A percentile compares a stretch with the other conserved stretches of the same genome.
phyloP scores from a whole-genome alignment of 2,329 filamentous ascomycete genomes.

The Colletotrichum sp. region DNA sequence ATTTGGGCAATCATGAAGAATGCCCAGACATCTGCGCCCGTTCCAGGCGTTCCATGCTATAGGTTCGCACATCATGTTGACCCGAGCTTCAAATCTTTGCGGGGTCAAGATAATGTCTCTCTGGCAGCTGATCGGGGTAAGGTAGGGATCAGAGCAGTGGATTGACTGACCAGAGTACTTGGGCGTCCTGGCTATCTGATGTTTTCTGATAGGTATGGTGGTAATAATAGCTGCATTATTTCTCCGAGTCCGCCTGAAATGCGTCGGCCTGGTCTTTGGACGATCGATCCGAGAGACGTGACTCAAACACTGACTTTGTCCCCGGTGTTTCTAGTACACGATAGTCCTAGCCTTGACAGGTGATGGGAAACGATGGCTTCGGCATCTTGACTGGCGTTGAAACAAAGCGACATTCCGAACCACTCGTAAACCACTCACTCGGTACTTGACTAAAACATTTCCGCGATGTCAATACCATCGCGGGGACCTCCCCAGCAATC shows the following conservation, averaged over 20 bases:
- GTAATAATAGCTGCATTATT: neutral
- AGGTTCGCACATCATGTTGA: neutral
- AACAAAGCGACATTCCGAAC: neutral
- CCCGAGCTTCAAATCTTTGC: neutral
- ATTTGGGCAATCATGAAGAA: neutral
- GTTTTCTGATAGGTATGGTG: neutral
- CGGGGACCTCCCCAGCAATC: neutral
- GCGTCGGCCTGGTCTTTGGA: neutral
- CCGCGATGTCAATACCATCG: neutral
- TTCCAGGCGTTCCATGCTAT: neutral
- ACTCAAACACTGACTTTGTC: neutral
- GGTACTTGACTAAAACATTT: neutral
- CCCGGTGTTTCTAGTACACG: neutral
- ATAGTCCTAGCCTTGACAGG: neutral
- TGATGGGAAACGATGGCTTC: neutral
- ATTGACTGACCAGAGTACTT: neutral
- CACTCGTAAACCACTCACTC: neutral
- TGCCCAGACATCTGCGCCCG: neutral
- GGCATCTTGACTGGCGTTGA: neutral
- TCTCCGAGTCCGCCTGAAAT: neutral
- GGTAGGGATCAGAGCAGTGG: neutral
- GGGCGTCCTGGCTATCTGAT: neutral
- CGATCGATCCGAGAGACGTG: neutral
- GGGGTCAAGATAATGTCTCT: neutral
- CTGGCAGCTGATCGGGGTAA: neutral